phyloP scores from a whole-genome alignment of 2,329 filamentous ascomycete genomes.

The Coniochaeta sp. region DNA sequence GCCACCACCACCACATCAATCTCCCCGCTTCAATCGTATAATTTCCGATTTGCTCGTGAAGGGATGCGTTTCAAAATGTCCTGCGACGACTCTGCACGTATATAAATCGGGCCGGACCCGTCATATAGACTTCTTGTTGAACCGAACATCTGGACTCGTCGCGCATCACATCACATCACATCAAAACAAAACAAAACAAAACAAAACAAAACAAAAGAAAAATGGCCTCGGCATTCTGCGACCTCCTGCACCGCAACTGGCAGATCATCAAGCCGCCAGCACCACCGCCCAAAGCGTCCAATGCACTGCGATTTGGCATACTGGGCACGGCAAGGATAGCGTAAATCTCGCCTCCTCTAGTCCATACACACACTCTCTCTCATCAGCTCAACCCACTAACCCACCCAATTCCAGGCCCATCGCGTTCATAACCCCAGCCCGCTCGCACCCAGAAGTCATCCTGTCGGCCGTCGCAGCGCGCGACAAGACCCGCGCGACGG shows the following conservation, averaged over 20 bases:
- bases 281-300: neutral
- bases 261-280: conserved; percentile 4
- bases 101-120: too few species aligned
- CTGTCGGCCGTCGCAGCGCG: conserved; percentile 45
- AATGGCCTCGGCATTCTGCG: neutral
- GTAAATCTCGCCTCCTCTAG: conserved; percentile 10
- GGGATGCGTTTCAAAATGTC: too few species aligned
- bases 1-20: neutral
- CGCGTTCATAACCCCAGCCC: conserved; percentile 39
- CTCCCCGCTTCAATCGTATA: too few species aligned
- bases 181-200: too few species aligned
- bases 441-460: conserved; percentile 44
- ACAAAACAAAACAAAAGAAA: too few species aligned
- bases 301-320: conserved; percentile 29
- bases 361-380: neutral
- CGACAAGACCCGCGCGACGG: conserved; percentile 34
- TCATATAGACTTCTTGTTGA: too few species aligned
- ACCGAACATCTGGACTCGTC: too few species aligned
- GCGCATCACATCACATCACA: too few species aligned
- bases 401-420: neutral
- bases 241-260: conserved; percentile 10
- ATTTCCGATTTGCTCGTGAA: too few species aligned
- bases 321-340: conserved; percentile 31
- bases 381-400: neutral
- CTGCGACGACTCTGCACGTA: too few species aligned